Conservation (phyloP, 2,329 filamentous ascomycete genomes). For the Pseudogymnoascus sp. region DNA sequence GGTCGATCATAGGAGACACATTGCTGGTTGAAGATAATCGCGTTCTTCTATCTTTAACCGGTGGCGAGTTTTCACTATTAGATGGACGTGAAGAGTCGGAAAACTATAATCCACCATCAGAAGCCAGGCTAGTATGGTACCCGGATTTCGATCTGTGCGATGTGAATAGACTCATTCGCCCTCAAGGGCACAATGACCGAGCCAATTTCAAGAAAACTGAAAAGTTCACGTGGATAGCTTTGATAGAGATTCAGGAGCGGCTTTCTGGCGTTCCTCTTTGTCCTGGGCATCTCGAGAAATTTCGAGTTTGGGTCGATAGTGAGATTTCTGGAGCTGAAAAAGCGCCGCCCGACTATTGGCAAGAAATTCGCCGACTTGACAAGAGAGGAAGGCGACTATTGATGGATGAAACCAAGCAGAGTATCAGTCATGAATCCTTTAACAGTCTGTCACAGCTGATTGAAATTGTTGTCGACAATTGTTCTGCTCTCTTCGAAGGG, state of each 20-base stretch:
- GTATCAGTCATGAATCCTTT: neutral
- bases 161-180: constrained; percentile 9
- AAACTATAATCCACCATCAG: constrained; percentile 12
- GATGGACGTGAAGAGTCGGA: constrained; percentile 1
- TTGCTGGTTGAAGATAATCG: neutral
- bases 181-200: constrained; percentile 8
- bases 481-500: constrained; percentile 8
- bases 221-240: constrained; percentile 14
- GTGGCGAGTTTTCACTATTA: constrained; percentile 10
- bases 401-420: neutral
- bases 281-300: constrained; percentile 14
- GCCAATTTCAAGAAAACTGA: constrained; percentile 10
- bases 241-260: constrained; percentile 13
- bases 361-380: neutral
- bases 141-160: constrained; percentile 15
- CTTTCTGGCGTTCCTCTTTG: neutral
- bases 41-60: neutral
- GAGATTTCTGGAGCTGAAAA: neutral
- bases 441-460: neutral
- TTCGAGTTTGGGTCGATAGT: constrained; percentile 14
- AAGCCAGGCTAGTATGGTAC: constrained; percentile 14
- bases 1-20: neutral
- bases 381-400: constrained; percentile 4
- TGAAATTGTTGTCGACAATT: neutral
- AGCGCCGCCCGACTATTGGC: constrained; percentile 1